Evolutionary conservation across 1,284 basidiomycete species (phyloP).

Genomic region (Cryptococcus sp.): DNA sequence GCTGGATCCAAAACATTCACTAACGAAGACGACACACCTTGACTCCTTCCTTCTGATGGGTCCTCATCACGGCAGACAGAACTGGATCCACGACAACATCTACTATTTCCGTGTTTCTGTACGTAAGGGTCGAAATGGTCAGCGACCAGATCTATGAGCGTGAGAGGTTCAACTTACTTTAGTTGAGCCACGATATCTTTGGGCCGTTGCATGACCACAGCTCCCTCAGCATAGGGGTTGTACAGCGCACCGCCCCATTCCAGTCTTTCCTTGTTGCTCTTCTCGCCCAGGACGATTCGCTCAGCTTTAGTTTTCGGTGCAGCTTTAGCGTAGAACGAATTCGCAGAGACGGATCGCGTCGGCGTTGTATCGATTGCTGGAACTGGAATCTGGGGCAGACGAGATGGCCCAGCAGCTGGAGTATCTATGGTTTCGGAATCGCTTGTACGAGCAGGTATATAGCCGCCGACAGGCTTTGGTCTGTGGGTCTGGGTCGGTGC

Average conservation of each 20-base stretch:
- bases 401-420: slow-evolving; percentile 15
- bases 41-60: slow-evolving; percentile 87
- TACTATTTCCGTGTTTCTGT: slow-evolving; percentile 57
- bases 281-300: slow-evolving; percentile 43
- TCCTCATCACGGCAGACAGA: slow-evolving; percentile 73
- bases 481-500: slow-evolving; percentile 28
- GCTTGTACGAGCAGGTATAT: slow-evolving; percentile 17
- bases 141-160: not conserved
- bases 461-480: slow-evolving; percentile 16
- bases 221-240: slow-evolving; percentile 71
- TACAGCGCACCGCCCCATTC: slow-evolving; percentile 38
- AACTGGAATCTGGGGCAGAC: not conserved
- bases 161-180: slow-evolving; percentile 58
- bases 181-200: slow-evolving; percentile 72
- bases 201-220: slow-evolving; percentile 84
- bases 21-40: slow-evolving; percentile 33
- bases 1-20: slow-evolving; percentile 8
- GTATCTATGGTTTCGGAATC: not conserved
- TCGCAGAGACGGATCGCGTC: slow-evolving; percentile 23
- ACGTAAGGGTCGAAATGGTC: slow-evolving; percentile 5
- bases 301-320: slow-evolving; percentile 24
- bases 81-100: slow-evolving; percentile 93
- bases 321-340: slow-evolving; percentile 35
- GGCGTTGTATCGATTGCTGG: not conserved
- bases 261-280: slow-evolving; percentile 38